A percentile compares a stretch with the other conserved stretches of the same genome.
Conservation (phyloP, 2,329 filamentous ascomycete species). For the Botryotinia convoluta region DNA sequence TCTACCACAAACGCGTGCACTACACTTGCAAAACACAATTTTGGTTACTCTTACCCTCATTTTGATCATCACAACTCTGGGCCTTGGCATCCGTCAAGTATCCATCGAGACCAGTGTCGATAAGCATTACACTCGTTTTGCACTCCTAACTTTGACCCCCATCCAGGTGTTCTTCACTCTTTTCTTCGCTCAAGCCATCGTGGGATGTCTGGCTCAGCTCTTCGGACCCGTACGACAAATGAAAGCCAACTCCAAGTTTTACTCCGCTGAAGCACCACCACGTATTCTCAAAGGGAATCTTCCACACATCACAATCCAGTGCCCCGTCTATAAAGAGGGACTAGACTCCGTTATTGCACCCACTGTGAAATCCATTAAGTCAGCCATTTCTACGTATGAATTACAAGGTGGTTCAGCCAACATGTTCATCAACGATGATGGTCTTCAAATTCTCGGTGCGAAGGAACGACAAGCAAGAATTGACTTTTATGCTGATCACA, state of each 20-base stretch:
- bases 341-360: constrained; percentile 71
- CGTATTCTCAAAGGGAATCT: constrained; percentile 56
- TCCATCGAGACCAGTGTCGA: constrained; percentile 68
- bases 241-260: constrained; percentile 75
- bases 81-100: constrained; percentile 67
- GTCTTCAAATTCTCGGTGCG: constrained; percentile 64
- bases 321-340: constrained; percentile 85
- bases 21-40: constrained; percentile 68
- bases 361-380: constrained; percentile 74
- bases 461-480: constrained; percentile 62
- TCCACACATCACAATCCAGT: constrained; percentile 78
- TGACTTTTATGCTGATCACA: constrained; percentile 67
- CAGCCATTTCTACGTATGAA: constrained; percentile 74
- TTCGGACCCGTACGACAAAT: constrained; percentile 74
- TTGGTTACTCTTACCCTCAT: constrained; percentile 65
- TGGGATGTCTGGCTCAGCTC: constrained; percentile 72
- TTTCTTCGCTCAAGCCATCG: constrained; percentile 76
- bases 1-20: constrained; percentile 61
- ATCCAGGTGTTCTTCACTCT: constrained; percentile 78
- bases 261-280: constrained; percentile 68
- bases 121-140: constrained; percentile 58
- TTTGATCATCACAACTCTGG: constrained; percentile 63
- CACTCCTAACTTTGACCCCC: constrained; percentile 63
- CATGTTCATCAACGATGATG: constrained; percentile 75
- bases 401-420: constrained; percentile 75